These are phyloP conservation scores for Talaromyces sp. DNA, from an alignment of 2,329 filamentous ascomycete species.

Conservation along the genomic window DNA sequence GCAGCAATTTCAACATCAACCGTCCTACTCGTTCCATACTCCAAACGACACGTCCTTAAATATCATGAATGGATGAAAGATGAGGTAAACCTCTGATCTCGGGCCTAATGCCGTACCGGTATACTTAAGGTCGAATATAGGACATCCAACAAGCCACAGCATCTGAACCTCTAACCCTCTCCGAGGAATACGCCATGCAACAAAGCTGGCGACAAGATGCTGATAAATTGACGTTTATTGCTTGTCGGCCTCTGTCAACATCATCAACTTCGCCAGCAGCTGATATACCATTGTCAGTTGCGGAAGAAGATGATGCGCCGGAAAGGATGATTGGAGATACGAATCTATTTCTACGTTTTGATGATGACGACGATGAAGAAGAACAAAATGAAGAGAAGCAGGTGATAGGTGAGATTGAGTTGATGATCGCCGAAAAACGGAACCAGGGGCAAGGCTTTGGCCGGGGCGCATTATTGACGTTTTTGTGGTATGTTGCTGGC, in stretches of 20 bases:
- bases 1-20: constrained; percentile 64
- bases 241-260: constrained; percentile 54
- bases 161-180: constrained; percentile 74
- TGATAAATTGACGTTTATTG: constrained; percentile 91
- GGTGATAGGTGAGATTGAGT: constrained; percentile 69
- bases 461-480: constrained; percentile 59
- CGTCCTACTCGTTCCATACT: constrained; percentile 79
- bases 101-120: too few relatives aligned
- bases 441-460: constrained; percentile 64
- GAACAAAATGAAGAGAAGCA: constrained; percentile 14
- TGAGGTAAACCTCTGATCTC: constrained; percentile 43
- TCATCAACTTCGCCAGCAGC: not conserved
- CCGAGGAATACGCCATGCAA: constrained; percentile 88
- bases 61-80: constrained; percentile 95
- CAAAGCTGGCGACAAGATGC: constrained; percentile 73
- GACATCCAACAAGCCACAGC: constrained; percentile 79
- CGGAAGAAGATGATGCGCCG: constrained; percentile 52
- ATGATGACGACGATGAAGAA: constrained; percentile 46
- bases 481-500: constrained; percentile 64
- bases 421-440: constrained; percentile 70
- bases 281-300: not conserved
- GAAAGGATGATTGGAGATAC: constrained; percentile 67
- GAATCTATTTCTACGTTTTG: constrained; percentile 71
- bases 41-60: constrained; percentile 69
- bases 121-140: constrained; percentile 25